Evolutionary conservation across 2,329 filamentous ascomycete species (phyloP).

Genomic region (Fulvia fulva): DNA sequence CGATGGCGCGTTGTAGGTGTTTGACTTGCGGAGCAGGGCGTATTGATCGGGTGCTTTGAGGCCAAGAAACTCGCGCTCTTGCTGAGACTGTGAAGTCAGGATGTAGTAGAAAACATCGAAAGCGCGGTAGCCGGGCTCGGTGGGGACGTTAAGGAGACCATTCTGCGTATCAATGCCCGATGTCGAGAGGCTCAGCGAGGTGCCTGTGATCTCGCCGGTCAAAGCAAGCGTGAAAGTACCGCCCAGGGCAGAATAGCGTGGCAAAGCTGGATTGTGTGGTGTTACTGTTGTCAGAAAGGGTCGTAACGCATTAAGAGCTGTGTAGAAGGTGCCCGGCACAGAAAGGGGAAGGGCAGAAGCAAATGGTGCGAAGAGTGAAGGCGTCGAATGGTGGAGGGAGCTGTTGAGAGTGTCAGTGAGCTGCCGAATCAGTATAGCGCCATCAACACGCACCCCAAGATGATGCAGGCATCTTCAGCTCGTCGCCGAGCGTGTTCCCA

Average conservation of each 20-base stretch:
- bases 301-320: constrained; percentile 73
- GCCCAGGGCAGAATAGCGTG: constrained; percentile 74
- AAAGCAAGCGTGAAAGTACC: constrained; percentile 79
- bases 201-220: constrained; percentile 70
- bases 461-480: constrained; percentile 91
- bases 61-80: constrained; percentile 79
- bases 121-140: constrained; percentile 77
- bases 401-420: constrained; percentile 43
- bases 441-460: constrained; percentile 65
- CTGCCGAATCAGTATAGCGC: not conserved
- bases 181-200: constrained; percentile 73
- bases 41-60: constrained; percentile 76
- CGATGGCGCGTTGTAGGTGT: constrained; percentile 77
- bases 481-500: constrained; percentile 95
- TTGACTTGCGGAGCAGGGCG: constrained; percentile 72
- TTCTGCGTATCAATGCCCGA: constrained; percentile 80
- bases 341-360: constrained; percentile 74
- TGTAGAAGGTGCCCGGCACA: constrained; percentile 70
- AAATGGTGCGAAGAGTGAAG: constrained; percentile 78
- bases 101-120: constrained; percentile 99
- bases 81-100: constrained; percentile 76
- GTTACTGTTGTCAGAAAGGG: constrained; percentile 87
- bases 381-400: constrained; percentile 82
- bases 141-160: constrained; percentile 75
- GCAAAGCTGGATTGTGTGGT: constrained; percentile 79